Evolutionary conservation across 208 protist species (phyloP), one percentile per base, ranked within the genome.

Genomic region (Angomonas deanei): DNA sequence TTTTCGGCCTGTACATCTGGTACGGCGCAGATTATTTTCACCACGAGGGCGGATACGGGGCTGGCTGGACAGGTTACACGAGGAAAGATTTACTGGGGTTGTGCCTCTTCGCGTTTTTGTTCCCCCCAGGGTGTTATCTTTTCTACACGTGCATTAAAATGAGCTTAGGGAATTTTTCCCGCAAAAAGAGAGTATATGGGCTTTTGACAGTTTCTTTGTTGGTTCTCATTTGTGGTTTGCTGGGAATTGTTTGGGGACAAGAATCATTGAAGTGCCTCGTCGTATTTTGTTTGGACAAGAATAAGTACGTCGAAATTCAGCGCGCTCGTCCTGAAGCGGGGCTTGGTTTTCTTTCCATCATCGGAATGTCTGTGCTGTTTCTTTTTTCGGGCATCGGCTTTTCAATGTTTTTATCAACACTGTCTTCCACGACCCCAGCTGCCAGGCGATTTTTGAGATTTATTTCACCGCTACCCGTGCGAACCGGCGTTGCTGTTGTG

Each of bases 221-320:
- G 8, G 36, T 42, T 8, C 15, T 42, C 15, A 15, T 15, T 8
- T n/a, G 8, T 46, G 72, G 65, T 19, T 32, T 46, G 33, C 17
- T 58, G 13, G 70, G 64, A n/a, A 47, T 64, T 24, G 10, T 75
- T 2, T 77, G 65, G 66, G 65, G 71, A 38, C 48, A 54, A 2
- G 64, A 72, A 34, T 72, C 47, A 38, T 54, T 68, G 50, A 32
- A 58, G 42, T 77, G 71, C 55, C 28, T 72, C 17, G 66, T 34
- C n/a, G 39, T 77, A 15, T 72, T 77, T 36, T 72, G 65, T 34
- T 32, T 70, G 23, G 60, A 61, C 24, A 72, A 17, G 24, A 49
- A 33, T n/a, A 50, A 50, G 19, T 66, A 71, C 30, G 21, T 30
- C 26, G 39, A 68, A 15, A 48, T 64, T 24, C 47, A 15, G 23